Base-by-base conservation (phyloP, 371 early-diverging fungal species). In the Blakeslea trispora region DNA sequence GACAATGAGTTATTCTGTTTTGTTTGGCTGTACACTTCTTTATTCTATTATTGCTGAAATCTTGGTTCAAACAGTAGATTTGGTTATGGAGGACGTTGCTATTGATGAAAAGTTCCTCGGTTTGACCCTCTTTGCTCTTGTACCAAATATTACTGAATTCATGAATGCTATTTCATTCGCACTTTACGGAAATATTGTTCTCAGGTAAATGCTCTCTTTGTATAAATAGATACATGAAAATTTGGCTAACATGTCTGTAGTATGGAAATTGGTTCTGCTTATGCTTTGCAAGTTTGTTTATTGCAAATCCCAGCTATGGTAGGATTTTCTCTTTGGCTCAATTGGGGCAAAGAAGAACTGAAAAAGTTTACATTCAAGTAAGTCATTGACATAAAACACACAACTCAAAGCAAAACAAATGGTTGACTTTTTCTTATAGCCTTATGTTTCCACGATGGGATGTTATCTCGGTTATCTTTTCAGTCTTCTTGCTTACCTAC, bases 111-210 rank as follows among this genome's bases (percentile, higher is more conserved):
- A 96, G 75, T 85, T 94, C 53, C 63, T 97, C 24, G 98, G 98
- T 0, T 63, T 96, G 66, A 94, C 96, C 1, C 63, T 98, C 35
- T 96, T 98, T 83, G 95, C 97, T 7, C 64, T 97, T 46, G 97
- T 95, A 3, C 98, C 98, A 17, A 92, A 89, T 53, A 90, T 96
- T 44, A 94, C 98, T 11, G 98, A 98, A 75, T 95, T 98, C 68
- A 89, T 92, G 77, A 97, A 97, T 68, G 97, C 96, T 22, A 92
- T 95, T 60, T 92, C 95, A 5, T 97, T 97, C 76, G 95, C 97
- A 5, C 74, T 92, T 45, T 77, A 90, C 63, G 91, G 93, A 50
- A 95, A 96, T 72, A 94, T 97, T 72, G 92, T 91, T 1, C 78
- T 97, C 31, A 90, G 94, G 52, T 71, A 70, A 53, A 28, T 28